A percentile compares a stretch with the other conserved stretches of the same genome.
phyloP scores from a whole-genome alignment of 306 rosid species.

The Prunus kanzakura region DNA sequence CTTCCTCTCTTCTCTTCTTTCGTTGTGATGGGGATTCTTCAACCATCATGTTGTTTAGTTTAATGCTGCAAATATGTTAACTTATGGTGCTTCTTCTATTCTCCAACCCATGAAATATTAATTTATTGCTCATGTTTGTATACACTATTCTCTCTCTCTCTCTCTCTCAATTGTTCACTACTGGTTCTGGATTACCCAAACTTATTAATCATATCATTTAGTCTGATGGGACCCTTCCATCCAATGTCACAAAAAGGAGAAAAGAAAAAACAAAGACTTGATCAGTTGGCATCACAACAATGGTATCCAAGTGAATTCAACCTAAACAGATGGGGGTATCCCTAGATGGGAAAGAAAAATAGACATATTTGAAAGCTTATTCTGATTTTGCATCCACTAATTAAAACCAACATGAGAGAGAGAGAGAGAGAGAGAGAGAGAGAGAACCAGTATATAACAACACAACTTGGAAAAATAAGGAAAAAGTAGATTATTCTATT shows the following conservation, averaged over 20 bases:
- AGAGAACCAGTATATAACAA: not conserved
- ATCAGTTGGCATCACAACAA: not conserved
- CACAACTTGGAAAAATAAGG: not conserved
- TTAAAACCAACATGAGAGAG: not conserved
- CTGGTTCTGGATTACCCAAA: not conserved
- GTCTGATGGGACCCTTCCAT: constrained; percentile 6
- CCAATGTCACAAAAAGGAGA: not conserved
- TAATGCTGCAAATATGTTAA: not conserved
- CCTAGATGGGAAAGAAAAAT: not conserved
- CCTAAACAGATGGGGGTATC: not conserved
- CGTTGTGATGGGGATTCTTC: constrained; percentile 24
- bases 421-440: not conserved
- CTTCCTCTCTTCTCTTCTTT: constrained; percentile 7
- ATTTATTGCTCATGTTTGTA: constrained; percentile 2
- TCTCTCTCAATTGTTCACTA: no score
- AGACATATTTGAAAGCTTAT: constrained; percentile 3
- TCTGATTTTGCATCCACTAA: constrained; percentile 6
- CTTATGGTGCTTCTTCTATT: constrained; percentile 24
- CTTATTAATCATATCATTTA: not conserved
- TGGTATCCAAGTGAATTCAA: constrained; percentile 7
- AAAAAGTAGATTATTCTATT: not conserved
- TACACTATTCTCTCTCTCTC: no score
- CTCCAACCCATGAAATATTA: constrained; percentile 16
- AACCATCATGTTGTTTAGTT: constrained; percentile 14
- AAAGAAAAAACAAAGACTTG: not conserved